A percentile compares a stretch with the other conserved stretches of the same genome.
Conservation (phyloP, 2,329 filamentous ascomycete species). For the Allantophomopsis cytisporea region DNA sequence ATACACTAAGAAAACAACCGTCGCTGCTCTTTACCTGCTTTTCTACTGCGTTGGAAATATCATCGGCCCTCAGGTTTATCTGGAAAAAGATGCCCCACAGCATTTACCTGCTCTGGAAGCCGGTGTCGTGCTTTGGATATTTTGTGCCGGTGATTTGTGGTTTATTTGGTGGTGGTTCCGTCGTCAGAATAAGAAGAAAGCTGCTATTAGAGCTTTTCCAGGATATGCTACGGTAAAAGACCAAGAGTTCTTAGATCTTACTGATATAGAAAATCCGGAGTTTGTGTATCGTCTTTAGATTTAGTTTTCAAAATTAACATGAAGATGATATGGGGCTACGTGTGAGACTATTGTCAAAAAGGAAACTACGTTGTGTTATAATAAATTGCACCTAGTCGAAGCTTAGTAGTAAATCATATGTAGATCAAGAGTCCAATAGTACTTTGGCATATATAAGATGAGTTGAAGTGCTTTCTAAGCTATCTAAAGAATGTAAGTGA, state of each 20-base stretch:
- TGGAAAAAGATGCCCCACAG: constrained; percentile 31
- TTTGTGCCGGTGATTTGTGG: constrained; percentile 9
- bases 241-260: constrained; percentile 18
- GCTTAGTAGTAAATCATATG: too few species aligned
- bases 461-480: too few species aligned
- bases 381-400: too few species aligned
- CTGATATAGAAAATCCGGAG: constrained; percentile 17
- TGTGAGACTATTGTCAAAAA: too few species aligned
- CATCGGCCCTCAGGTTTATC: constrained; percentile 25
- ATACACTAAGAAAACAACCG: constrained; percentile 34
- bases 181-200: constrained; percentile 14
- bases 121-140: constrained; percentile 24
- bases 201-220: constrained; percentile 6
- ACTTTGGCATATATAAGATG: too few species aligned
- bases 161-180: constrained; percentile 14
- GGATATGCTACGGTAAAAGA: constrained; percentile 14
- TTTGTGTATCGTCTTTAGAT: constrained; percentile 17
- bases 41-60: constrained; percentile 40
- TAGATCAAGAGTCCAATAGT: too few species aligned
- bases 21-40: constrained; percentile 27
- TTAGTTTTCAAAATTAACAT: too few species aligned
- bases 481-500: too few species aligned
- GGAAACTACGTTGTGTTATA: too few species aligned
- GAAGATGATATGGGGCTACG: too few species aligned
- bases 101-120: constrained; percentile 38